These are phyloP conservation scores for Amaranthus cruentus DNA, from an alignment of 148 eudicot species.

Conservation along the genomic window DNA sequence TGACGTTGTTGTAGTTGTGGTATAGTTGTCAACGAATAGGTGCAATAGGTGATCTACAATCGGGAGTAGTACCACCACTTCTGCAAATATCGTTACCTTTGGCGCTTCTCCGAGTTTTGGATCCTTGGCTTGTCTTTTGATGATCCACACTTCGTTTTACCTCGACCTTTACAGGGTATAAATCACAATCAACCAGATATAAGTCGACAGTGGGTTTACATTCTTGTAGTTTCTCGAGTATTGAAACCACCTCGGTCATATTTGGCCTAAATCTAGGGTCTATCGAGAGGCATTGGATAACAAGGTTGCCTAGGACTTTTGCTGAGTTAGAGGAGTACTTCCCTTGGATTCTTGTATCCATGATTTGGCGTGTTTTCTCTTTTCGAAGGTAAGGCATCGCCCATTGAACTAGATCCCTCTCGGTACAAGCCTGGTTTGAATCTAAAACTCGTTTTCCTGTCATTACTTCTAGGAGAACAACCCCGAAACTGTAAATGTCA, in stretches of 20 bases:
- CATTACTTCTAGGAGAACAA: conserved; percentile 78
- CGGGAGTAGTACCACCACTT: conserved; percentile 8
- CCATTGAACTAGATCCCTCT: conserved; percentile 71
- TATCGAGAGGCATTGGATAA: conserved; percentile 55
- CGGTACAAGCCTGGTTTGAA: conserved; percentile 55
- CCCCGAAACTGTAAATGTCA: conserved; percentile 86
- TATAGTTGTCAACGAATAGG: conserved; percentile 13
- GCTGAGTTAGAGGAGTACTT: conserved; percentile 53
- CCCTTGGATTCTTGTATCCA: conserved; percentile 73
- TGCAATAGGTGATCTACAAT: background rate
- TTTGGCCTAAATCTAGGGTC: conserved; percentile 66
- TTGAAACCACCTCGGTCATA: conserved; percentile 59
- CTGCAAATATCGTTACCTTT: conserved; percentile 6
- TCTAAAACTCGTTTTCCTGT: conserved; percentile 72
- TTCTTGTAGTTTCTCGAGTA: conserved; percentile 53
- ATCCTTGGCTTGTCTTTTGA: conserved; percentile 12
- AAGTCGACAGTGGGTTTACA: background rate
- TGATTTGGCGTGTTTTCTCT: conserved; percentile 49
- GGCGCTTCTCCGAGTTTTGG: conserved; percentile 4
- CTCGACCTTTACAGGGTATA: conserved; percentile 16
- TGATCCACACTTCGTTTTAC: background rate
- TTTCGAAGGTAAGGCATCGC: conserved; percentile 69
- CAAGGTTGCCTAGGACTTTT: conserved; percentile 43
- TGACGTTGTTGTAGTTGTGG: too few species aligned
- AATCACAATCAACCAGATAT: conserved; percentile 7